phyloP scores from a whole-genome alignment of 805 yeast genomes.

The Peterozyma toletana region DNA sequence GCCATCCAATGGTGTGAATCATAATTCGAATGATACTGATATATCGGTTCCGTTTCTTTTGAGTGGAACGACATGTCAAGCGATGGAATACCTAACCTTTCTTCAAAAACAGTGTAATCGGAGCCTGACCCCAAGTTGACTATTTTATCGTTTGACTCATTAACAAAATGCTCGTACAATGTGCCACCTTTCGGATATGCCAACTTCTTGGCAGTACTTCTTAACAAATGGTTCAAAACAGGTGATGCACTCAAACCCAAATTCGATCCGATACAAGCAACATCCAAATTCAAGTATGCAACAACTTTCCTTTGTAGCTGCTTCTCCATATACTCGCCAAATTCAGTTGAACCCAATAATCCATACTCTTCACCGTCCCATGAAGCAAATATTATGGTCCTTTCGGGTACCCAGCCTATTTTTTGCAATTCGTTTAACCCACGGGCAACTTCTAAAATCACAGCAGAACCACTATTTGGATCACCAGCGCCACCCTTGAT shows the following conservation, averaged over 20 bases:
- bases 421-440: constrained; percentile 43
- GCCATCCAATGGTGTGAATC: constrained; percentile 71
- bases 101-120: constrained; percentile 57
- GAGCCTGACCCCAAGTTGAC: constrained; percentile 60
- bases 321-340: constrained; percentile 53
- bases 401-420: constrained; percentile 64
- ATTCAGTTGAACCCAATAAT: constrained; percentile 70
- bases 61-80: constrained; percentile 50
- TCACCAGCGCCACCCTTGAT: constrained; percentile 73
- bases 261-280: constrained; percentile 48
- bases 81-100: constrained; percentile 53
- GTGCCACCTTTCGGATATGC: constrained; percentile 34
- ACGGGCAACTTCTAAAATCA: constrained; percentile 54
- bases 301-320: constrained; percentile 42
- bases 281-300: constrained; percentile 68
- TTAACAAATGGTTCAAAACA: constrained; percentile 38
- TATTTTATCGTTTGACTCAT: constrained; percentile 25
- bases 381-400: constrained; percentile 63
- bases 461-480: constrained; percentile 71
- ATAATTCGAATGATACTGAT: constrained; percentile 72
- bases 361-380: constrained; percentile 84
- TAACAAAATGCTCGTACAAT: constrained; percentile 28
- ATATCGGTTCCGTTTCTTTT: constrained; percentile 44
- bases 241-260: constrained; percentile 55
- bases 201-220: constrained; percentile 35